These are phyloP conservation scores for Trichoderma erinaceum DNA, from an alignment of 495 filamentous ascomycete species.

Conservation along the genomic window DNA sequence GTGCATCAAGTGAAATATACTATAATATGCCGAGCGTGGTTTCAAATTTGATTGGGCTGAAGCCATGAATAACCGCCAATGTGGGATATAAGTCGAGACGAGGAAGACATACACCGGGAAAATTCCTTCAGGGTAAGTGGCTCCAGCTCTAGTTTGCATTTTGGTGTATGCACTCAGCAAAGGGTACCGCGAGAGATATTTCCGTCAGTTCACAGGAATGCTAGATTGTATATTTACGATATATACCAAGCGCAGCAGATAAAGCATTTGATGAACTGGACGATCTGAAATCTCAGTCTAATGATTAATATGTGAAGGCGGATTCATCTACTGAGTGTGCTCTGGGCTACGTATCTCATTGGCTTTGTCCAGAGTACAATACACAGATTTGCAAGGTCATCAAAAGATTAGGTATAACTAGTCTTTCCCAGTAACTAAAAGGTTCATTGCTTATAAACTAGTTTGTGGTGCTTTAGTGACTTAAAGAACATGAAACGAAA, in stretches of 20 bases:
- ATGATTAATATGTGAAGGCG: too few species aligned
- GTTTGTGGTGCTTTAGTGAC: too few species aligned
- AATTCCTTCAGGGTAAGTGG: not conserved
- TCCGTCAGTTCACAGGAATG: not conserved
- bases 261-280: not conserved
- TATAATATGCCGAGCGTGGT: not conserved
- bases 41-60: not conserved
- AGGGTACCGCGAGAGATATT: not conserved
- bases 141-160: not conserved
- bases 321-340: too few species aligned
- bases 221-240: not conserved
- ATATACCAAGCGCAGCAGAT: not conserved
- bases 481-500: too few species aligned
- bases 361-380: too few species aligned
- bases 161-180: not conserved
- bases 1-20: not conserved
- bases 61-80: not conserved
- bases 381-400: too few species aligned
- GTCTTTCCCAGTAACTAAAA: too few species aligned
- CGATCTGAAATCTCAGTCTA: not conserved
- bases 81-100: not conserved
- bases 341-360: too few species aligned
- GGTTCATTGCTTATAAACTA: too few species aligned
- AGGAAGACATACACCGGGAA: not conserved
- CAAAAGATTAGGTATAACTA: not conserved